Evolutionary conservation across 1,284 basidiomycete species (phyloP).

Genomic region (Malassezia psittaci): DNA sequence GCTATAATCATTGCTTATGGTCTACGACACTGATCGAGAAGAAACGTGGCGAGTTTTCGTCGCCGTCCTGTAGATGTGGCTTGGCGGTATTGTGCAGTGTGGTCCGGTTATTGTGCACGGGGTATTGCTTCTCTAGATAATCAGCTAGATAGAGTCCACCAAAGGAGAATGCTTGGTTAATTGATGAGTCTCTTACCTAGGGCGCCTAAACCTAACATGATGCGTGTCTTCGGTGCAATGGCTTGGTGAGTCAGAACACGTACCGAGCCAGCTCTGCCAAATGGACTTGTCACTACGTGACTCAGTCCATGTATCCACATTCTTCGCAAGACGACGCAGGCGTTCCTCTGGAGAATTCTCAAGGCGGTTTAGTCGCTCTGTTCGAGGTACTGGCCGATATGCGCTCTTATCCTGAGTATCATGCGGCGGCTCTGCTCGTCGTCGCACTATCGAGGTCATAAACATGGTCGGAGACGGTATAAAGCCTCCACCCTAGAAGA

Average conservation of each 20-base stretch:
- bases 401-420: too few species aligned
- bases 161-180: constrained; percentile 2
- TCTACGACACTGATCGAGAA: constrained; percentile 18
- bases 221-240: constrained; percentile 11
- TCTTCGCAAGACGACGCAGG: constrained; percentile 2
- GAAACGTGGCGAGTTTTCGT: constrained; percentile 1
- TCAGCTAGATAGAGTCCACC: constrained; percentile 13
- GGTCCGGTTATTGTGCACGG: constrained; percentile 2
- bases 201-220: constrained; percentile 8
- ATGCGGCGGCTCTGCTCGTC: neutral
- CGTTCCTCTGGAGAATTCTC: constrained; percentile 1
- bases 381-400: constrained; percentile 5
- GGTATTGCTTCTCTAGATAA: constrained; percentile 15
- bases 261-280: constrained; percentile 17
- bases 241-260: constrained; percentile 7
- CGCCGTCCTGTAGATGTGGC: neutral
- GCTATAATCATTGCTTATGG: neutral
- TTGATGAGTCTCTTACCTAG: neutral
- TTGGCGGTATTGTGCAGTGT: neutral
- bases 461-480: neutral
- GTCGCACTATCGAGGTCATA: neutral
- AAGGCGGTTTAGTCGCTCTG: constrained; percentile 5
- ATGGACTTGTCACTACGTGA: constrained; percentile 8
- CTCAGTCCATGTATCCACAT: constrained; percentile 12
- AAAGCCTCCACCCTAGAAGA: neutral